Base-by-base conservation (phyloP, 164 flowering plant genomes). In the Litsea cubeba region DNA sequence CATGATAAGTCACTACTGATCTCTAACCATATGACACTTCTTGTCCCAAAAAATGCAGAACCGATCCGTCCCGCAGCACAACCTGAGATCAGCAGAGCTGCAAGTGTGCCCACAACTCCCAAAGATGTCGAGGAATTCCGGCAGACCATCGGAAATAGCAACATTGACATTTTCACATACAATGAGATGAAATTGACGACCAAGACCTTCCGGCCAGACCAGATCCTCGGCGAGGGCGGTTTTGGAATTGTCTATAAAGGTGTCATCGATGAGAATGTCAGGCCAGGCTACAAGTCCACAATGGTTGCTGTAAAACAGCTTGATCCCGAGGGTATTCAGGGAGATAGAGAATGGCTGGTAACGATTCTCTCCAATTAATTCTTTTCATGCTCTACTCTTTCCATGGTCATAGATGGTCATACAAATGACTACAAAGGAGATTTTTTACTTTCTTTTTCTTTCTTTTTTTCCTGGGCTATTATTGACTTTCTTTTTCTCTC, bases 271-370 rank as follows among this genome's bases (percentile, higher is more conserved):
- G 97, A 87, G 63, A 80, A 40, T 75, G 88, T 94, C 73, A 85
- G 92, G 78, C 82, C 86, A n/a, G 97, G 92, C 40, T 88, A 84
- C 78, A 78, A 83, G 76, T 81, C 83, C 63, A 87, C 85, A 2
- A 73, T 81, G 72, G 99, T 95, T 77, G 99, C 99, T 25, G 86
- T 93, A 72, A 95, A 95, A 83, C 89, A 85, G 85, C 97, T 93
- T 32, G 90, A 91, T 79, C 95, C 82, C 2, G 91, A 88, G 54
- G 96, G 97, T 2, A 87, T 85, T 57, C 97, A 93, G 80, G 99
- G 99, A 20, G 97, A 95, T 75, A 84, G 87, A 76, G 99, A 95
- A 81, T 95, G 99, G 99, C 93, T 93, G 95, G 99, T 95, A 90
- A 60, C 72, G 62, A 2, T 54, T 54, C 76, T 75, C 2, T 14